Evolutionary conservation across 169 alveolate genomes (phyloP).

Genomic region (Eimeria acervulina): DNA sequence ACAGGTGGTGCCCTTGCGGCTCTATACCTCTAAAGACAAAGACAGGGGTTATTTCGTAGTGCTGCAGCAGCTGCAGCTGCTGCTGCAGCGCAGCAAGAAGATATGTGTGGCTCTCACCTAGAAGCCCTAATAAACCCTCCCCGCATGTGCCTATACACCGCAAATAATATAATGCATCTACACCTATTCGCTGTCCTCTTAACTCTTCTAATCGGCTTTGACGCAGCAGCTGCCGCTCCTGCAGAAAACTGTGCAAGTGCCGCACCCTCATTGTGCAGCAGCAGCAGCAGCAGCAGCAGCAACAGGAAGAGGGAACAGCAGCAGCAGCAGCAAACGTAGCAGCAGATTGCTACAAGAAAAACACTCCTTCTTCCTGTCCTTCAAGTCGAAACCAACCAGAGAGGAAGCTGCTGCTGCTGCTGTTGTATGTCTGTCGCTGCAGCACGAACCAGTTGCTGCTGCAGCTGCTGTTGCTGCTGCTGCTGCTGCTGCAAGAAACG

Average conservation of each 20-base stretch:
- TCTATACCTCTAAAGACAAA: conserved; percentile 78
- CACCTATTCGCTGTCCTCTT: conserved; percentile 73
- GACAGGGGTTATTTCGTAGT: conserved; percentile 62
- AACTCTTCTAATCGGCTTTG: conserved; percentile 58
- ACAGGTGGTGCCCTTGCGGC: conserved; percentile 66
- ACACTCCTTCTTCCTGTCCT: background rate
- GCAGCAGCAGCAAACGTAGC: conserved; percentile 5
- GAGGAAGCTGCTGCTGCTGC: background rate
- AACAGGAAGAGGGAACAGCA: background rate
- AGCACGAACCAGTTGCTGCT: background rate
- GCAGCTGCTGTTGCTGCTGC: conserved; percentile 17
- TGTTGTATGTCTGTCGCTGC: too few relatives aligned
- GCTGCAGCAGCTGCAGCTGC: conserved; percentile 77
- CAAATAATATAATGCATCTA: conserved; percentile 81
- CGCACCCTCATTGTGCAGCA: conserved; percentile 78
- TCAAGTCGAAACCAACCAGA: background rate
- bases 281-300: conserved; percentile 32
- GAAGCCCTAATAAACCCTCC: conserved; percentile 75
- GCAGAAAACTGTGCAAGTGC: conserved; percentile 79
- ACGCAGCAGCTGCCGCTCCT: conserved; percentile 64
- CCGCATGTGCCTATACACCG: conserved; percentile 67
- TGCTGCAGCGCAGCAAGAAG: conserved; percentile 48
- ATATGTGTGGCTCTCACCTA: conserved; percentile 80
- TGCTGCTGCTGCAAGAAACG: background rate
- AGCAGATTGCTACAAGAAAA: background rate